Percentiles rank a stretch among this genome's conserved stretches.
Evolutionary conservation across 805 yeast genomes (phyloP).

Genomic region (Limtongia smithiae): DNA sequence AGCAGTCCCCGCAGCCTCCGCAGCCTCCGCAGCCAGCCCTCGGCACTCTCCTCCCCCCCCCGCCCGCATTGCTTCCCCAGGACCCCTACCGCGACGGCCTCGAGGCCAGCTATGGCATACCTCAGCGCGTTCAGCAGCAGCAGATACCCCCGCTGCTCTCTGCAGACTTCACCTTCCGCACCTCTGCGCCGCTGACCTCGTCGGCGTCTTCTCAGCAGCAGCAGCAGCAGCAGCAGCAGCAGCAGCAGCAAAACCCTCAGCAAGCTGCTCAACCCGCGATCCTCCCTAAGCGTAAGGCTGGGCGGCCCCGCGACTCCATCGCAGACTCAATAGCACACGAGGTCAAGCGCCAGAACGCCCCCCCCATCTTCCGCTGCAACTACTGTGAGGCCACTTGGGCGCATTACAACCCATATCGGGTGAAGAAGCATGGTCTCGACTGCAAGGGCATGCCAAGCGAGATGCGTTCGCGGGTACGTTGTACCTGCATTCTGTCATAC

Average conservation of each 20-base stretch:
- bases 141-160: too few species aligned
- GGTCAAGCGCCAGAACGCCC: conserved; percentile 25
- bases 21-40: background rate
- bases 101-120: too few species aligned
- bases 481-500: background rate
- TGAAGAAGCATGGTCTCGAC: conserved; percentile 28
- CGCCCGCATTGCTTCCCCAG: background rate
- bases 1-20: background rate
- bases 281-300: conserved; percentile 25
- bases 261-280: background rate
- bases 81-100: background rate
- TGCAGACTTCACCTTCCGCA: too few species aligned
- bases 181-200: too few species aligned
- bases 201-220: background rate
- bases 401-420: conserved; percentile 27
- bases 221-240: conserved; percentile 11
- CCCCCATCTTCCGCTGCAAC: conserved; percentile 25
- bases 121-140: too few species aligned
- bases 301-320: conserved; percentile 29
- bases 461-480: conserved; percentile 15
- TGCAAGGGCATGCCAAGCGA: conserved; percentile 28
- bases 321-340: conserved; percentile 29
- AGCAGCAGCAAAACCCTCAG: background rate
- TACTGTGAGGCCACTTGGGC: conserved; percentile 29
- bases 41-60: background rate